These are phyloP conservation scores for Arabis alpina DNA, from an alignment of 345 rosid species.

Conservation along the genomic window DNA sequence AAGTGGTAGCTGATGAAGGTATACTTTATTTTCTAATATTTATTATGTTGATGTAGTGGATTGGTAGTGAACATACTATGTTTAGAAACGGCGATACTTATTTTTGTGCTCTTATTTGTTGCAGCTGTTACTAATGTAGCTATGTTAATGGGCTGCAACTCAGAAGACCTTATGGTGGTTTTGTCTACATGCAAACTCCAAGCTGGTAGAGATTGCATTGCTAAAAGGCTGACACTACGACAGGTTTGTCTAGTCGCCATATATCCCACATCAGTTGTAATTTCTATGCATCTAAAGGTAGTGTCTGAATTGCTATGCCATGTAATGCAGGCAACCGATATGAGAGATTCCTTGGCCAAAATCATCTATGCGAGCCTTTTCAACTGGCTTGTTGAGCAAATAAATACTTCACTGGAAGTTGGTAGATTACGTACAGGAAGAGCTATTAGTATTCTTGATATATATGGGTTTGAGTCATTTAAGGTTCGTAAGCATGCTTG, in stretches of 20 bases:
- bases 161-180: conserved; percentile 58
- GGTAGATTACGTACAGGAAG: conserved; percentile 55
- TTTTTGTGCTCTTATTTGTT: conserved; percentile 31
- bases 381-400: conserved; percentile 88
- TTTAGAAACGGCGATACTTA: neutral
- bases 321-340: conserved; percentile 67
- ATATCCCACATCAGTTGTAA: neutral
- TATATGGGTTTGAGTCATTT: conserved; percentile 91
- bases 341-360: conserved; percentile 85
- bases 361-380: conserved; percentile 77
- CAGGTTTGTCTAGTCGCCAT: conserved; percentile 55
- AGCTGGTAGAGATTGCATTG: conserved; percentile 70
- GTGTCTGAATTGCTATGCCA: neutral
- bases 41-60: conserved; percentile 15
- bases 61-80: neutral
- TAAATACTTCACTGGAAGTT: conserved; percentile 65
- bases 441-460: conserved; percentile 88
- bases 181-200: conserved; percentile 71
- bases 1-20: conserved; percentile 86
- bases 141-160: conserved; percentile 68
- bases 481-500: conserved; percentile 48
- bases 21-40: conserved; percentile 6
- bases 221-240: conserved; percentile 70
- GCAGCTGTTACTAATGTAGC: conserved; percentile 74
- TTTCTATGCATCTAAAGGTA: neutral